Percentiles rank a stretch among this genome's conserved stretches.
These are phyloP conservation scores for Pseudogymnoascus sp. DNA, from an alignment of 2,329 filamentous ascomycete genomes.

Conservation along the genomic window DNA sequence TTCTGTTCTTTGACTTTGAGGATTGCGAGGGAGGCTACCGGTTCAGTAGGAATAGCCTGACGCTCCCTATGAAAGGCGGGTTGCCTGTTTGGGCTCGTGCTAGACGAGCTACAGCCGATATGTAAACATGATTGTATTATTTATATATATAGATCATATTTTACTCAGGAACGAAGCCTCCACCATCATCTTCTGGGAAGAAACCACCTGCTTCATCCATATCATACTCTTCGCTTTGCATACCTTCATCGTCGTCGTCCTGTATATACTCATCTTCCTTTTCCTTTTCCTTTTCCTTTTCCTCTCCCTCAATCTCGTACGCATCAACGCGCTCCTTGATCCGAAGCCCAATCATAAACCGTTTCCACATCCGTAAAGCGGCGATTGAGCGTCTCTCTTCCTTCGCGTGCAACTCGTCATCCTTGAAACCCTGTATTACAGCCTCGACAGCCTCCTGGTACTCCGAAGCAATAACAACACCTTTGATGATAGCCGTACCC, in stretches of 20 bases:
- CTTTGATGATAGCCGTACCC: constrained; percentile 75
- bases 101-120: not conserved
- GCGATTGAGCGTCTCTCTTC: constrained; percentile 54
- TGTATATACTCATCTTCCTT: constrained; percentile 33
- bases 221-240: constrained; percentile 38
- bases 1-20: constrained; percentile 44
- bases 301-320: constrained; percentile 23
- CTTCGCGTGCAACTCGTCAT: constrained; percentile 58
- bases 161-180: constrained; percentile 8
- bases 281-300: constrained; percentile 31
- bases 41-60: constrained; percentile 53
- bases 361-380: constrained; percentile 63
- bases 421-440: constrained; percentile 60
- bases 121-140: not conserved
- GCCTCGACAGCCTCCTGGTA: constrained; percentile 64
- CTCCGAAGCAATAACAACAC: constrained; percentile 68
- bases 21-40: constrained; percentile 36
- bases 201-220: constrained; percentile 39
- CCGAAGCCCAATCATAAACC: constrained; percentile 69
- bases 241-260: constrained; percentile 28
- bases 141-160: not conserved
- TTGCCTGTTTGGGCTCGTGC: constrained; percentile 34
- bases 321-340: constrained; percentile 26
- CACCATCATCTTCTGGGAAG: constrained; percentile 28
- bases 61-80: constrained; percentile 56